Base-by-base conservation (phyloP, 805 yeast species). In the Cephaloascus albidus region DNA sequence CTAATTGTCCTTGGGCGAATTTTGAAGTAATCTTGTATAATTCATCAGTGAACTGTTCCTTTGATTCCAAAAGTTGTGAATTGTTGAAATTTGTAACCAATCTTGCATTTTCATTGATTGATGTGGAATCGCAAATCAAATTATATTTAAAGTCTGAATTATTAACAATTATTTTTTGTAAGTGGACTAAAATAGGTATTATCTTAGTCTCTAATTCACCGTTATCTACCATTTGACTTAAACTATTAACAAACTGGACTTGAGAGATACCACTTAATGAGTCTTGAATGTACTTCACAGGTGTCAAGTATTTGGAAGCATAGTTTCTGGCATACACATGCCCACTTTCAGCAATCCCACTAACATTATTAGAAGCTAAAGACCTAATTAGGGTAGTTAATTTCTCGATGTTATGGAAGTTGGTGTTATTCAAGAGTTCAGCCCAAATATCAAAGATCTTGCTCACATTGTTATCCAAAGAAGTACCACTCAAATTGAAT, bases 301-400 rank as follows among this genome's bases (percentile, higher is more conserved):
- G 62, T 2, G 87, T 77, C 3, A 87, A 58, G 20, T 74, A 70
- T 0, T 95, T 72, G 18, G 76, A 66, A 2, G 95, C 80, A 49
- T 65, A 74, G 4, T 78, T 67, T 47, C 78, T 72, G 2, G 97
- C 96, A 59, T 74, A 89, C 2, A 81, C 64, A 54, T 93, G 97
- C 1, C 98, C 98, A 40, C 83, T 68, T 41, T 89, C 93, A 8
- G 96, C 89, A 38, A 93, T 77, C 4, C 74, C 67, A 50, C 89
- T 80, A 41, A 86, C 65, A 51, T 85, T 85, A 49, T 86, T 89
- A 27, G 88, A 79, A 0, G 85, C 82, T 50, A 82, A 57, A 33
- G 81, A 74, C 51, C 83, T 83, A 33, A 93, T 76, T 51, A 93
- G 65, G 1, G 84, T 76, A 41, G 76, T 68, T 42, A 93, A 65